Conservation (phyloP, 2,329 filamentous ascomycete genomes). For the Ophiosphaerella narmari region DNA sequence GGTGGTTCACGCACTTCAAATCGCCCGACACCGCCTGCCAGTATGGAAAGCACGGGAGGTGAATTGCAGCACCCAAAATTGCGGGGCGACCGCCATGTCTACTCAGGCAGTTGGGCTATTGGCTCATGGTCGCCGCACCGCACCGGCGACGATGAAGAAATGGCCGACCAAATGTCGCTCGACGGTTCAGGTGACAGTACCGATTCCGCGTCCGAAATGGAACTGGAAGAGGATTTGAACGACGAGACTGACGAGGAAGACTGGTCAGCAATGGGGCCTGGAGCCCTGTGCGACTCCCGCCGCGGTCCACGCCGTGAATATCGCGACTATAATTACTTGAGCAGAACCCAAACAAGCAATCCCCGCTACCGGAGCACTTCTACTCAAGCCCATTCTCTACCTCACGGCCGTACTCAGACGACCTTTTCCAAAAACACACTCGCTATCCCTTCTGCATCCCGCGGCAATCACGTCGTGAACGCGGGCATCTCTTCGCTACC, state of each 20-base stretch:
- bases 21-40: conserved; percentile 56
- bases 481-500: conserved; percentile 23
- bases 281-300: conserved; percentile 71
- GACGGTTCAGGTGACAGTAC: conserved; percentile 69
- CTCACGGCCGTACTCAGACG: conserved; percentile 28
- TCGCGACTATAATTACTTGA: conserved; percentile 47
- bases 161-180: conserved; percentile 91
- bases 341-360: conserved; percentile 39
- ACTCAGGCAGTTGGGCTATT: conserved; percentile 65
- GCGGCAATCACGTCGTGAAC: conserved; percentile 33
- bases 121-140: conserved; percentile 72
- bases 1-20: conserved; percentile 37
- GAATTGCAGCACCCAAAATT: conserved; percentile 55
- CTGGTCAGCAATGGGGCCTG: conserved; percentile 88
- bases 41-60: conserved; percentile 46
- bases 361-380: conserved; percentile 33
- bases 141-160: conserved; percentile 51
- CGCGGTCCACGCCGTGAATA: conserved; percentile 37
- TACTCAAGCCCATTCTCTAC: conserved; percentile 32
- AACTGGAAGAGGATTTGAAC: conserved; percentile 71
- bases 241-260: conserved; percentile 95
- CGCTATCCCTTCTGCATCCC: conserved; percentile 39
- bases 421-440: conserved; percentile 32
- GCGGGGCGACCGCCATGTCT: conserved; percentile 43
- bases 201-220: conserved; percentile 70